Evolutionary conservation across 2,329 filamentous ascomycete genomes (phyloP).

Genomic region (Colletotrichum spinosum): DNA sequence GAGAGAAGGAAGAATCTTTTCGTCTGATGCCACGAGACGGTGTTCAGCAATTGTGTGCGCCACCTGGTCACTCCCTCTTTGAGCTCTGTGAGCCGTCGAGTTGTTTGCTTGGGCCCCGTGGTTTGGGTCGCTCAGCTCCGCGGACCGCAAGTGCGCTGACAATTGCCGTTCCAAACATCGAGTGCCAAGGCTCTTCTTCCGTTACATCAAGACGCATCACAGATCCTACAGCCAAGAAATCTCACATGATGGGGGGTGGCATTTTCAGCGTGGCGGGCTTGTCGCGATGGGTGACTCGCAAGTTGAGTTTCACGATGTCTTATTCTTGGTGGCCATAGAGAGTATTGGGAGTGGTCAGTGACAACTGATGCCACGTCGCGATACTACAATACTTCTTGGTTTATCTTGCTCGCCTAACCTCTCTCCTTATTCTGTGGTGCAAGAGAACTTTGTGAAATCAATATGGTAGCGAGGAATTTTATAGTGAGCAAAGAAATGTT

Average conservation of each 20-base stretch:
- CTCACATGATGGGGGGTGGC: neutral
- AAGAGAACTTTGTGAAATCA: too few species aligned
- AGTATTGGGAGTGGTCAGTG: too few species aligned
- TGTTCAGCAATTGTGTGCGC: neutral
- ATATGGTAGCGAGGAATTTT: too few species aligned
- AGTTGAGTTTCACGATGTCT: too few species aligned
- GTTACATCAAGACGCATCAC: constrained; percentile 12
- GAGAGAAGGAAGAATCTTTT: neutral
- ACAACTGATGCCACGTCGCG: too few species aligned
- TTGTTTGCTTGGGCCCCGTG: neutral
- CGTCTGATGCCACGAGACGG: neutral
- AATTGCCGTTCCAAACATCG: constrained; percentile 1
- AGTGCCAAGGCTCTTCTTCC: constrained; percentile 24
- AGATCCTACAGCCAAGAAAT: neutral
- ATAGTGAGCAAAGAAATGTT: too few species aligned
- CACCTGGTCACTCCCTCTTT: neutral
- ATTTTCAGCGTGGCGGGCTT: neutral
- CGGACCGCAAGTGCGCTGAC: neutral
- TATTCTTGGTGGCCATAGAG: too few species aligned
- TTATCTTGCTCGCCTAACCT: too few species aligned
- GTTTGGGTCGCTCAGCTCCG: neutral
- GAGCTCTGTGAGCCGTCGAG: neutral
- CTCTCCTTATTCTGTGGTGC: too few species aligned
- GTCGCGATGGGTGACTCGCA: too few species aligned
- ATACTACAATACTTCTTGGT: too few species aligned